Conservation (phyloP, 139 green algal species). For the Marvania coccoides region DNA sequence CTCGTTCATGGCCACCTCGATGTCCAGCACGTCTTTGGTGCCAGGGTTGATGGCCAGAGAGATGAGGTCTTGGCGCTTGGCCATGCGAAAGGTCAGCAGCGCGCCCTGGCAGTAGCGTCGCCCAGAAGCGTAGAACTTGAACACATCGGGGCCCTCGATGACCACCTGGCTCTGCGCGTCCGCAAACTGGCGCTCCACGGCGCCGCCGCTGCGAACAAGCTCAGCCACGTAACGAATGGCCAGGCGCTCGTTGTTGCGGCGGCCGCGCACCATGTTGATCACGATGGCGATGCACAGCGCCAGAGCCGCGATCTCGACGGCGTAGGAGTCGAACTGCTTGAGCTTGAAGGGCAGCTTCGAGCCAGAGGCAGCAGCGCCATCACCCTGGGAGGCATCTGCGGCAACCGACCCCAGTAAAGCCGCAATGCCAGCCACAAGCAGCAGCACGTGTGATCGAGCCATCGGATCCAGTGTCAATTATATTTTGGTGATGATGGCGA, state of each 20-base stretch:
- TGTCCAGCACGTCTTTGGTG: constrained; percentile 8
- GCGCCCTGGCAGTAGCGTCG: constrained; percentile 19
- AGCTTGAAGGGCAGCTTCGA: not conserved
- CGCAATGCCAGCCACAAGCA: not conserved
- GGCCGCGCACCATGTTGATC: constrained; percentile 10
- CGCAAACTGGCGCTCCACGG: constrained; percentile 21
- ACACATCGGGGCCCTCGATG: constrained; percentile 3
- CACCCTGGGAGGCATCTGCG: not conserved
- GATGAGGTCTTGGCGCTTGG: constrained; percentile 20
- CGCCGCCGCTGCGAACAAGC: not conserved
- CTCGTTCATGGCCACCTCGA: constrained; percentile 40
- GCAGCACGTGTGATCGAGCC: too few species aligned
- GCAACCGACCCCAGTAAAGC: not conserved
- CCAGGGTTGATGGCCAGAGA: not conserved
- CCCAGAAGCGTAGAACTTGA: constrained; percentile 19
- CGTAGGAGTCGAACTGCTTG: constrained; percentile 2
- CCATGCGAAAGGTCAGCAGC: constrained; percentile 11
- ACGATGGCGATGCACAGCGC: not conserved
- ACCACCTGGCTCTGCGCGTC: constrained; percentile 4
- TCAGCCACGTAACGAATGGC: constrained; percentile 6
- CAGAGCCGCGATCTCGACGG: not conserved
- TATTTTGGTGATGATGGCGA: too few species aligned
- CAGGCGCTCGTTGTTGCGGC: constrained; percentile 13
- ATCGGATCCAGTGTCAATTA: too few species aligned
- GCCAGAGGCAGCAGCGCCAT: not conserved